Evolutionary conservation across 306 rosid species (phyloP), one percentile per base, ranked within the genome.

Genomic region (Glycine tomentella): DNA sequence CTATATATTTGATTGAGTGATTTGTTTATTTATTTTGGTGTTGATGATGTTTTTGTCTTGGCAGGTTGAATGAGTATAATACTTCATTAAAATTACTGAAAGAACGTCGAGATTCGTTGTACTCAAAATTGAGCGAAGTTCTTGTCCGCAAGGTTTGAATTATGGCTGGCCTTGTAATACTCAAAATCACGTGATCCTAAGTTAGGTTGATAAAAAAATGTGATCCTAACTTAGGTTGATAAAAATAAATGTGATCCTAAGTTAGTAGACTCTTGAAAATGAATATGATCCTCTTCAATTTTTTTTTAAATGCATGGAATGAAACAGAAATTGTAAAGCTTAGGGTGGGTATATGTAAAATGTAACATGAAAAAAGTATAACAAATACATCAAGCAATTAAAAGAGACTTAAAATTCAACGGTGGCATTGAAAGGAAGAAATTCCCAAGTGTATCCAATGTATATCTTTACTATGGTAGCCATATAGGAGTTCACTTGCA

Each of bases 121-220:
- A 88, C 79, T 77, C 90, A 13, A 89, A 84, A 84, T 81, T 95
- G 90, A 84, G 89, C 80, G 92, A 87, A 58, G 92, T 87, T 84
- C 98, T 93, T 50, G 92, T 93, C 5, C 86, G 87, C 17, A 93
- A 95, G 99, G 99, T 93, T 81, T 82, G 89, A 40, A 80, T 75
- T 55, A 49, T 52, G 52, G 15, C 53, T 67, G 77, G 59, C 3
- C 51, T 69, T 50, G 70, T 72, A 31, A 13, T 46, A 8, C 40
- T 67, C 11, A 48, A 44, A 71, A 59, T 3, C 9, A 8, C 51
- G 3, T 79, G 77, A 38, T 69, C 3, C 31, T 25, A 25, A 25
- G 31, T 25, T 25, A 25, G 31, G 31, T 25, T 1, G 31, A 25
- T 25, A 25, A 25, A 25, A 20, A 25, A 25, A 25, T 25, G 31